Evolutionary conservation across 1,284 basidiomycete genomes (phyloP).

Genomic region (Moesziomyces parantarcticus): DNA sequence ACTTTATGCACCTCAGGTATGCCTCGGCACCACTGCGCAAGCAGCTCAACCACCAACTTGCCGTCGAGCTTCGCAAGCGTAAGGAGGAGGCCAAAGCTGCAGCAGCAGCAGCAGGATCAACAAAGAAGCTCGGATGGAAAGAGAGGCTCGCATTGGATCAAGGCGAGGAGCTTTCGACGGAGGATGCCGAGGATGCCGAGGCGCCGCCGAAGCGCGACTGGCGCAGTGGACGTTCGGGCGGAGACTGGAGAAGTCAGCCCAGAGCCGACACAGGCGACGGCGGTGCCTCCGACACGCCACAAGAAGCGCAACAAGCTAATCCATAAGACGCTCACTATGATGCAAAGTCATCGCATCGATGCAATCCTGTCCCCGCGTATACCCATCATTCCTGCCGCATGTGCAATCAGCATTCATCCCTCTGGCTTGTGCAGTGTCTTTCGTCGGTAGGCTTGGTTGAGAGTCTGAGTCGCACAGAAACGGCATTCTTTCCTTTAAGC

Average conservation of each 20-base stretch:
- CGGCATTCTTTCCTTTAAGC: too few species aligned
- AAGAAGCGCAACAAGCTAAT: neutral
- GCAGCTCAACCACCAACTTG: slow-evolving; percentile 60
- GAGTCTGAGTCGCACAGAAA: too few species aligned
- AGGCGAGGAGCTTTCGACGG: slow-evolving; percentile 7
- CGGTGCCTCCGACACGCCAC: neutral
- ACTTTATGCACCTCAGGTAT: slow-evolving; percentile 89
- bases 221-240: slow-evolving; percentile 24
- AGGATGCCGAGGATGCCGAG: neutral
- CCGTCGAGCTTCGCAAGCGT: slow-evolving; percentile 54
- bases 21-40: slow-evolving; percentile 46
- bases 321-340: too few species aligned
- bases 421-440: too few species aligned
- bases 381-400: too few species aligned
- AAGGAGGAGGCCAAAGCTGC: slow-evolving; percentile 32
- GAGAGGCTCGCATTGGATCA: slow-evolving; percentile 41
- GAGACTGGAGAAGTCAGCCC: slow-evolving; percentile 37
- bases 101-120: slow-evolving; percentile 13
- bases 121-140: slow-evolving; percentile 40
- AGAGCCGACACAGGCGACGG: slow-evolving; percentile 1
- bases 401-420: too few species aligned
- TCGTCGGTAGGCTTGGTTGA: too few species aligned
- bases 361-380: too few species aligned
- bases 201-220: slow-evolving; percentile 15
- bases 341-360: too few species aligned